These are phyloP conservation scores for Saccharomyces hybrid DNA, from an alignment of 1,139 yeast species.

Conservation along the genomic window DNA sequence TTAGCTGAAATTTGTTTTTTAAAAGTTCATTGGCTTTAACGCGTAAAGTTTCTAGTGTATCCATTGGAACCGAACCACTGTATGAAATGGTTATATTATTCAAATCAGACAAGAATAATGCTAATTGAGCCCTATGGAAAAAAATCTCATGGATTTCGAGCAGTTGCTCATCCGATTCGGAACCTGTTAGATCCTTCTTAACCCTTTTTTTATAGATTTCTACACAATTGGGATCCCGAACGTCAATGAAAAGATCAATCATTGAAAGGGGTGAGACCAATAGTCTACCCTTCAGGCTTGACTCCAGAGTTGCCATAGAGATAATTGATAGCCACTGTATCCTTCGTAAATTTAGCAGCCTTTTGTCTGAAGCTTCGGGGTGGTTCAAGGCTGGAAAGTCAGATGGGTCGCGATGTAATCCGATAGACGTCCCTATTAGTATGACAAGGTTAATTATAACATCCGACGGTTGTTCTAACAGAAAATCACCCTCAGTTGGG, in stretches of 20 bases:
- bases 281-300: slow-evolving; percentile 23
- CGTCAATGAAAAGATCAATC: slow-evolving; percentile 16
- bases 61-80: slow-evolving; percentile 4
- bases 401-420: slow-evolving; percentile 29
- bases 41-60: neutral
- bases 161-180: slow-evolving; percentile 7
- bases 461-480: slow-evolving; percentile 29
- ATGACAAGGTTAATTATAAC: slow-evolving; percentile 21
- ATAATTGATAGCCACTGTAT: slow-evolving; percentile 24
- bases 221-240: slow-evolving; percentile 14
- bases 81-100: slow-evolving; percentile 19
- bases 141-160: slow-evolving; percentile 17
- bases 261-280: slow-evolving; percentile 14
- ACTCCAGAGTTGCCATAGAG: slow-evolving; percentile 21
- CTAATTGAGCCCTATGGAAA: slow-evolving; percentile 21
- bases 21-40: neutral
- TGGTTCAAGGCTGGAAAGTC: slow-evolving; percentile 20
- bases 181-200: slow-evolving; percentile 15
- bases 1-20: neutral
- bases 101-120: slow-evolving; percentile 20
- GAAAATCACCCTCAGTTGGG: slow-evolving; percentile 31
- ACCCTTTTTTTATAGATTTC: slow-evolving; percentile 19
- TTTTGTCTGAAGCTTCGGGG: slow-evolving; percentile 13
- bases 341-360: slow-evolving; percentile 24
- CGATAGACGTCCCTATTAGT: slow-evolving; percentile 26